A percentile compares a stretch with the other conserved stretches of the same genome.
Evolutionary conservation across 345 rosid genomes (phyloP).

Genomic region (Excoecaria agallocha): DNA sequence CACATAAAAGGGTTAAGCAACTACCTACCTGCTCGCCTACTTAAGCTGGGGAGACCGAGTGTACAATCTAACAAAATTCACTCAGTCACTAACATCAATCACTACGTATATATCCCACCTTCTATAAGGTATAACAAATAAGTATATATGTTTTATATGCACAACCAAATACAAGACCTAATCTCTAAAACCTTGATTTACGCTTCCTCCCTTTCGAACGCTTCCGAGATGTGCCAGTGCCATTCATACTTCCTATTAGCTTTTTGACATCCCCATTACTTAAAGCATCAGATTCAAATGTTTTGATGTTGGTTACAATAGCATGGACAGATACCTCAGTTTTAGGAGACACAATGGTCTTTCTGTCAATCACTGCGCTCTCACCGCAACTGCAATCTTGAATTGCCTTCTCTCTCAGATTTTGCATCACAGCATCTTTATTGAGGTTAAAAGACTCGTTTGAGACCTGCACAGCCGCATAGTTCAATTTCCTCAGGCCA

Average conservation of each 20-base stretch:
- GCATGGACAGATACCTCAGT: slow-evolving; percentile 56
- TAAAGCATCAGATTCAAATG: slow-evolving; percentile 32
- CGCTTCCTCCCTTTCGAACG: slow-evolving; percentile 54
- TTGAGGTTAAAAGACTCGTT: slow-evolving; percentile 38
- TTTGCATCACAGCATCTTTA: slow-evolving; percentile 39
- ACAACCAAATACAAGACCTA: slow-evolving; percentile 8
- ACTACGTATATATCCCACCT: slow-evolving; percentile 19
- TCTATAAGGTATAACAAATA: background rate
- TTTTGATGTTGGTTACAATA: slow-evolving; percentile 58
- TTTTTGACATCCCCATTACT: slow-evolving; percentile 51
- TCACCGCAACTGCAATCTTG: slow-evolving; percentile 53
- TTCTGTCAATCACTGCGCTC: slow-evolving; percentile 25
- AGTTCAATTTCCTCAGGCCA: background rate
- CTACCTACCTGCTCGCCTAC: slow-evolving; percentile 5
- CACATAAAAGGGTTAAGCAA: background rate
- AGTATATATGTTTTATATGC: slow-evolving; percentile 14
- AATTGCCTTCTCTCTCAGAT: slow-evolving; percentile 55
- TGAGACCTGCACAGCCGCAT: slow-evolving; percentile 40
- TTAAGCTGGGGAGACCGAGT: slow-evolving; percentile 45
- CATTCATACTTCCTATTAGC: slow-evolving; percentile 36
- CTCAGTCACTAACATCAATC: slow-evolving; percentile 35
- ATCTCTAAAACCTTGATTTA: slow-evolving; percentile 36
- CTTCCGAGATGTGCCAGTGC: slow-evolving; percentile 41
- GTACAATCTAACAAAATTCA: slow-evolving; percentile 65
- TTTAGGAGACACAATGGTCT: slow-evolving; percentile 40